Conservation (phyloP, 768 basidiomycete species). For the Agrocybe praecox region DNA sequence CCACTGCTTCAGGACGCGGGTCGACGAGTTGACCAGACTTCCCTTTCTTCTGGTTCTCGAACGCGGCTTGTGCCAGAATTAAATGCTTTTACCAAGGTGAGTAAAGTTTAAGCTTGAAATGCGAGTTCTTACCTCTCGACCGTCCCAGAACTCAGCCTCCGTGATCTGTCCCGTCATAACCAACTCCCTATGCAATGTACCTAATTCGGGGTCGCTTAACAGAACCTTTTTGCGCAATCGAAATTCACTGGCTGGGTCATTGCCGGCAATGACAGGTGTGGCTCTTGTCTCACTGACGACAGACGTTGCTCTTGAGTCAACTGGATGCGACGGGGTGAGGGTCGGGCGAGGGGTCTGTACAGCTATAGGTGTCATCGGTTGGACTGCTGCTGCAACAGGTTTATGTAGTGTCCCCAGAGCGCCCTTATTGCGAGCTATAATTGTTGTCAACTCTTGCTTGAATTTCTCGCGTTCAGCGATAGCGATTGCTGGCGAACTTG, state of each 20-base stretch:
- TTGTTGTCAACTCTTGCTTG: constrained; percentile 75
- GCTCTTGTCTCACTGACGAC: constrained; percentile 54
- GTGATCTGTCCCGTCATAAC: constrained; percentile 85
- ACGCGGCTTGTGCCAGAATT: constrained; percentile 72
- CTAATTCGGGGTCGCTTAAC: constrained; percentile 75
- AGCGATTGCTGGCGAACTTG: constrained; percentile 63
- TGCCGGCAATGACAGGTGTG: constrained; percentile 58
- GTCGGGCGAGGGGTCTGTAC: constrained; percentile 15
- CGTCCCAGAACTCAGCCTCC: constrained; percentile 97
- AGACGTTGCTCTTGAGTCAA: constrained; percentile 64
- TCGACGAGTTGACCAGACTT: constrained; percentile 86
- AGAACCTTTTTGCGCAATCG: constrained; percentile 80
- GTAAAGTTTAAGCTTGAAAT: constrained; percentile 2
- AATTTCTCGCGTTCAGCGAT: constrained; percentile 77
- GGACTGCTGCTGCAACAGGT: constrained; percentile 21
- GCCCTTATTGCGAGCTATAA: constrained; percentile 75
- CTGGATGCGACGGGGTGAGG: constrained; percentile 39
- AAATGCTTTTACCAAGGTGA: constrained; percentile 56
- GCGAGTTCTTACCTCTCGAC: constrained; percentile 69
- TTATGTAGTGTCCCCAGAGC: constrained; percentile 28
- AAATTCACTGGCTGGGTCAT: constrained; percentile 68
- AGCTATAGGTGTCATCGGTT: constrained; percentile 31
- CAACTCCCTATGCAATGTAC: constrained; percentile 82
- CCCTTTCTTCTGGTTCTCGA: constrained; percentile 77
- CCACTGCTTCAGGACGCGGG: constrained; percentile 82